These are phyloP conservation scores for Bimuria novae-zelandiae DNA, from an alignment of 2,329 filamentous ascomycete genomes.

Conservation along the genomic window DNA sequence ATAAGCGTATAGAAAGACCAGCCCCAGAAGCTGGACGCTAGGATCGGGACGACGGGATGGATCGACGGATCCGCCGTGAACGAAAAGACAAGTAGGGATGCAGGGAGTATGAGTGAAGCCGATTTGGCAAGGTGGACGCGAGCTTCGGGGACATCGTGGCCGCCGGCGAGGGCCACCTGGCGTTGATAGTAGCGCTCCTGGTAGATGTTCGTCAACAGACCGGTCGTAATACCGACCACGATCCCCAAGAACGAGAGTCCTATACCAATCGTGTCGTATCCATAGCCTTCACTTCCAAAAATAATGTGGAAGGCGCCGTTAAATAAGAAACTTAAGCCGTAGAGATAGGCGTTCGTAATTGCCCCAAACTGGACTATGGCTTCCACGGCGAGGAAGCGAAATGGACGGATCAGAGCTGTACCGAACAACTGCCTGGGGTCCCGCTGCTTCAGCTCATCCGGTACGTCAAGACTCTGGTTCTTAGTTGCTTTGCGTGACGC, in stretches of 20 bases:
- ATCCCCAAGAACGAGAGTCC: conserved; percentile 50
- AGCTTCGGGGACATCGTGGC: conserved; percentile 49
- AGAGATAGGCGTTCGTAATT: conserved; percentile 56
- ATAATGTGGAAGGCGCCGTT: conserved; percentile 56
- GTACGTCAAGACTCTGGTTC: conserved; percentile 37
- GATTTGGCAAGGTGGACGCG: conserved; percentile 48
- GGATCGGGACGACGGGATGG: conserved; percentile 52
- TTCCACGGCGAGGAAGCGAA: conserved; percentile 53
- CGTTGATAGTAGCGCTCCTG: conserved; percentile 51
- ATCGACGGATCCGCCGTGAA: conserved; percentile 33
- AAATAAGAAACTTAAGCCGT: conserved; percentile 56
- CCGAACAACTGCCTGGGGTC: conserved; percentile 47
- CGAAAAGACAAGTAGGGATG: conserved; percentile 45
- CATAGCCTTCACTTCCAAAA: conserved; percentile 52
- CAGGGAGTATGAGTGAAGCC: conserved; percentile 46
- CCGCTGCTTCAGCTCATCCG: conserved; percentile 47
- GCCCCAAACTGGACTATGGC: conserved; percentile 56
- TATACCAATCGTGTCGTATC: conserved; percentile 47
- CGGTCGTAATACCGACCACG: conserved; percentile 49
- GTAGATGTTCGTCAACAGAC: conserved; percentile 51
- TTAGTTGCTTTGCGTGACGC: conserved; percentile 31
- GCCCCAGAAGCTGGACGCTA: conserved; percentile 56
- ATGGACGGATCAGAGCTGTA: conserved; percentile 52
- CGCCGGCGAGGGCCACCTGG: conserved; percentile 35
- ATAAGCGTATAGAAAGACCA: conserved; percentile 58